Percentiles rank a stretch among this genome's conserved stretches.
Conservation (phyloP, 1,284 basidiomycete species). For the Leccinum solheimii region DNA sequence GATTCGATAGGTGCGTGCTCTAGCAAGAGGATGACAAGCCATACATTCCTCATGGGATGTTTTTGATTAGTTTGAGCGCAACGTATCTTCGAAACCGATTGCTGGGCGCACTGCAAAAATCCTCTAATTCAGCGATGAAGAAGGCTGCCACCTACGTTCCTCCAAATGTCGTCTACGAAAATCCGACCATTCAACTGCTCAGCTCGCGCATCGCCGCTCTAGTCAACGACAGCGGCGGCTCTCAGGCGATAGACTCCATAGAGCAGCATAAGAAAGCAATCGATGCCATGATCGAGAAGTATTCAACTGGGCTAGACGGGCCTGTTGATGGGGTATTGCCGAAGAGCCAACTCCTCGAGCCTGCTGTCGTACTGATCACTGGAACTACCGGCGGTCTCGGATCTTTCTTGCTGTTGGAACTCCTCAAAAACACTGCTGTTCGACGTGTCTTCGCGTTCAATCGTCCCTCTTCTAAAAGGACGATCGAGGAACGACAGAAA, state of each 20-base stretch:
- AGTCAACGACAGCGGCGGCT: neutral
- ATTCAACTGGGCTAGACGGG: neutral
- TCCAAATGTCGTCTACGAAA: conserved; percentile 22
- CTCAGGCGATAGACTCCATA: neutral
- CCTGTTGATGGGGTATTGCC: neutral
- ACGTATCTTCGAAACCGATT: neutral
- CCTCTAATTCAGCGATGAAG: conserved; percentile 1
- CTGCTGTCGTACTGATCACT: neutral
- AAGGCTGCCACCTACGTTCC: conserved; percentile 4
- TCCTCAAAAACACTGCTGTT: conserved; percentile 9
- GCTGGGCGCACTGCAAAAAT: conserved; percentile 21
- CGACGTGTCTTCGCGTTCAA: conserved; percentile 29
- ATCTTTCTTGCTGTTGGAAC: neutral
- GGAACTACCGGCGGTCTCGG: neutral
- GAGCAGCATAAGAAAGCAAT: conserved; percentile 5
- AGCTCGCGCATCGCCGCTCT: conserved; percentile 7
- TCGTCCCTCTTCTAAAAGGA: conserved; percentile 8
- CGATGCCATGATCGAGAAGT: conserved; percentile 17
- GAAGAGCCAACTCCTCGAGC: neutral
- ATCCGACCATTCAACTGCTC: conserved; percentile 17
- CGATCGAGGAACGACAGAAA: conserved; percentile 9
- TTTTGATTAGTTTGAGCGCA: conserved; percentile 23
- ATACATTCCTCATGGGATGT: neutral
- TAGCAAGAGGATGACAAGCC: neutral
- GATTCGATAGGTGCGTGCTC: conserved; percentile 5